A percentile compares a stretch with the other conserved stretches of the same genome.
Conservation (phyloP, 1,139 yeast species). For the Blastobotrys persicus region DNA sequence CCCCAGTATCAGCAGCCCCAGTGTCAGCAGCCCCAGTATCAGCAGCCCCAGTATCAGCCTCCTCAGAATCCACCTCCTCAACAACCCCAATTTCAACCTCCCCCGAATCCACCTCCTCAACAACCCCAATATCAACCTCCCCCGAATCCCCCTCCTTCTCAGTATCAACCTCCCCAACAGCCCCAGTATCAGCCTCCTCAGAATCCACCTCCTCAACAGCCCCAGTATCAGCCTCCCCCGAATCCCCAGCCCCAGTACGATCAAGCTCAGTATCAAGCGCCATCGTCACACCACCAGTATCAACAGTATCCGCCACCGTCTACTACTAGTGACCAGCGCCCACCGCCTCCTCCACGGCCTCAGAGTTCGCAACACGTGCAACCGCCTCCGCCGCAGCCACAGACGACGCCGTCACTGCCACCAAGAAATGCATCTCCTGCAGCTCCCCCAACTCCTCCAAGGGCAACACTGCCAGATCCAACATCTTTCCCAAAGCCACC, state of each 20-base stretch:
- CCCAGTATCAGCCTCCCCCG: constrained; percentile 9
- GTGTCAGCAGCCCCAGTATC: constrained; percentile 15
- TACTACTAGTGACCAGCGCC: constrained; percentile 11
- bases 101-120: constrained; percentile 7
- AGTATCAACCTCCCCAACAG: constrained; percentile 11
- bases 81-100: constrained; percentile 11
- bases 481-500: constrained; percentile 48
- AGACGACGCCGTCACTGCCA: constrained; percentile 7
- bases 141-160: constrained; percentile 1
- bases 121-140: constrained; percentile 12
- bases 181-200: constrained; percentile 11
- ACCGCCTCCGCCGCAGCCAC: constrained; percentile 14
- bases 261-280: constrained; percentile 19
- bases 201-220: constrained; percentile 8
- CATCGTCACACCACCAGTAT: constrained; percentile 19
- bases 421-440: constrained; percentile 8
- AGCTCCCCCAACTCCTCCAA: constrained; percentile 25
- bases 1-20: constrained; percentile 15
- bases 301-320: constrained; percentile 10
- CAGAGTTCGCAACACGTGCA: neutral
- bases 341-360: constrained; percentile 5
- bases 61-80: constrained; percentile 10
- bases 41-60: constrained; percentile 11
- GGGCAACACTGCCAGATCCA: constrained; percentile 39
- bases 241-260: constrained; percentile 7